Evolutionary conservation across 2,329 filamentous ascomycete species (phyloP), one percentile per base, ranked within the genome.

Genomic region (Neofusicoccum parvum): DNA sequence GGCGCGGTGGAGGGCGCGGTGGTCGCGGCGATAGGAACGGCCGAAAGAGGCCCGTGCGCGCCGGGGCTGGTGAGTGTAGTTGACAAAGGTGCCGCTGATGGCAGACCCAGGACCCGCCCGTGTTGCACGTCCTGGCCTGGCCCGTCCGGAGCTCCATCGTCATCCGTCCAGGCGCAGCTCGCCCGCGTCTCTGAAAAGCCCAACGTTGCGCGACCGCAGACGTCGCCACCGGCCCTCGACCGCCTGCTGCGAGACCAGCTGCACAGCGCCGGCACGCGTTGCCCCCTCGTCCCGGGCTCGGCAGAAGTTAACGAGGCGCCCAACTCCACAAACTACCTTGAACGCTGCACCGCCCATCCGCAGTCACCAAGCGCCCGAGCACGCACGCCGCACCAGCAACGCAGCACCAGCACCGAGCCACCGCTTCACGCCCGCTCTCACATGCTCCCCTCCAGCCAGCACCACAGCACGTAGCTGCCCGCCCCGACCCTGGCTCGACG

Each of bases 401-500:
- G 56, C 46, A 37, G 34, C 56, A 37, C n/a, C 43, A 34, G 23
- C 45, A 62, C 32, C 45, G 45, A 23, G 41, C 41, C 23, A 15
- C 54, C 43, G 43, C 56, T 48, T 37, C 56, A 48, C 59, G 14
- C 15, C 27, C 32, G 32, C 58, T 39, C 46, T 36, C 59, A 20
- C 59, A 63, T 48, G 59, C 45, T 17, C 59, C 14, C 17, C 39
- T 6, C 14, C n/a, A 14, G 7, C 48, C 36, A 27, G 9, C 48
- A 14, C 45, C 20, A 12, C 48, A 53, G 46, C 59, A 50, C 20
- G 17, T 63, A 50, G 59, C 59, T 43, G 59, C 36, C 17, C 49
- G 37, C 53, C 39, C 56, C 48, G 56, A 66, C 48, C 64, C 65
- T 79, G 76, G 76, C 76, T 77, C 75, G 71, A 72, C 74, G 72